phyloP scores from a whole-genome alignment of 306 rosid species.

The Lablab purpureus region DNA sequence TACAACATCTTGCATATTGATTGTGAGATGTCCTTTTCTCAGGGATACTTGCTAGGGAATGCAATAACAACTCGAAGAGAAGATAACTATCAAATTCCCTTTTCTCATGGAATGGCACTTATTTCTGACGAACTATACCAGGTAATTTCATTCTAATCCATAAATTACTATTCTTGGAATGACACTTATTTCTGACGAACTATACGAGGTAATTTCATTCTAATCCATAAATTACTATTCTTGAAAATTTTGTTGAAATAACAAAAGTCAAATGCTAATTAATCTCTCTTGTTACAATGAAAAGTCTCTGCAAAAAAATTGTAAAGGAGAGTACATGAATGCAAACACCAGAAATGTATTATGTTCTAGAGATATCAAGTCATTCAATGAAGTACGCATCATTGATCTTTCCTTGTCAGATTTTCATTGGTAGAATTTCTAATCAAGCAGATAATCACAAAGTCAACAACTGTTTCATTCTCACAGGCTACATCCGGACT shows the following conservation, averaged over 20 bases:
- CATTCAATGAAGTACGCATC: conserved; percentile 39
- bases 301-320: conserved; percentile 45
- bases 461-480: background rate
- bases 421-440: background rate
- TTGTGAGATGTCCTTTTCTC: background rate
- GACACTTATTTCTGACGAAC: conserved; percentile 55
- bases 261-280: background rate
- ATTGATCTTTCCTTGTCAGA: background rate
- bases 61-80: conserved; percentile 10
- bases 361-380: conserved; percentile 48
- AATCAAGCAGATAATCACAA: background rate
- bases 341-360: conserved; percentile 28
- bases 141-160: conserved; percentile 42
- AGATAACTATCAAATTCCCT: conserved; percentile 28
- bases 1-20: too few species aligned
- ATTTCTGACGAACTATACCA: conserved; percentile 52
- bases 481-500: conserved; percentile 56
- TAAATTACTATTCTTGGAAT: background rate
- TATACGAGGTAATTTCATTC: conserved; percentile 48
- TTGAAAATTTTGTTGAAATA: background rate
- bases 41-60: conserved; percentile 53
- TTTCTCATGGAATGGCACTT: conserved; percentile 68
- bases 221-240: background rate
- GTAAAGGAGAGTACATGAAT: too few species aligned
- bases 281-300: background rate